These are phyloP conservation scores for Biancaea sappan DNA, from an alignment of 306 rosid species.

Conservation along the genomic window DNA sequence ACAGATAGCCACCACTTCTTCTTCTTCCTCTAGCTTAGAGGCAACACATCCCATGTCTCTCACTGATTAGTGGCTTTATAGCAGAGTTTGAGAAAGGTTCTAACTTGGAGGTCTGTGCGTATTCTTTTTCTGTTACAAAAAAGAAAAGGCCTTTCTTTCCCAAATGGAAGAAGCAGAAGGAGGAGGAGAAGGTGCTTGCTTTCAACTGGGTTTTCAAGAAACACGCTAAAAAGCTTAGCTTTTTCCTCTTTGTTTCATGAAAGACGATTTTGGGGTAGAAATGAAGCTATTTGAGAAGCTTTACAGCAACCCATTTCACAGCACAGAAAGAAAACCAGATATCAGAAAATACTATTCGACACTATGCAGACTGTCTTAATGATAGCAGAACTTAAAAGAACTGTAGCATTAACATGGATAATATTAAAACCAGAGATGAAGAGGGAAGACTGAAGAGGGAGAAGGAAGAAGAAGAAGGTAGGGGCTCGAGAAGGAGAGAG, in stretches of 20 bases:
- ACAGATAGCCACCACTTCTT: slow-evolving; percentile 75
- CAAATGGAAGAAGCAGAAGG: slow-evolving; percentile 24
- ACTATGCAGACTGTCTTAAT: too few species aligned
- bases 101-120: slow-evolving; percentile 47
- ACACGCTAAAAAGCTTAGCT: slow-evolving; percentile 38
- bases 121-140: slow-evolving; percentile 50
- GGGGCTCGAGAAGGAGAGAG: slow-evolving; percentile 99
- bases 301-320: slow-evolving; percentile 35
- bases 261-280: slow-evolving; percentile 21
- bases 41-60: slow-evolving; percentile 86
- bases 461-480: slow-evolving; percentile 45
- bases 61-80: slow-evolving; percentile 14
- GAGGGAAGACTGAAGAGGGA: background rate
- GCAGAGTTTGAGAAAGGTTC: slow-evolving; percentile 44
- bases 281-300: slow-evolving; percentile 28
- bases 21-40: slow-evolving; percentile 95
- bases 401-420: slow-evolving; percentile 28
- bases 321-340: background rate
- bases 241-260: slow-evolving; percentile 24
- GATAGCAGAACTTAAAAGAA: slow-evolving; percentile 15
- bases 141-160: slow-evolving; percentile 54
- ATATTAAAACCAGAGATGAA: slow-evolving; percentile 20
- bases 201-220: slow-evolving; percentile 44
- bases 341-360: too few species aligned
- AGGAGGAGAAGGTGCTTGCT: background rate